A percentile compares a stretch with the other conserved stretches of the same genome.
phyloP scores from a whole-genome alignment of 805 yeast species.

The Kodamaea kaohsiungensis region DNA sequence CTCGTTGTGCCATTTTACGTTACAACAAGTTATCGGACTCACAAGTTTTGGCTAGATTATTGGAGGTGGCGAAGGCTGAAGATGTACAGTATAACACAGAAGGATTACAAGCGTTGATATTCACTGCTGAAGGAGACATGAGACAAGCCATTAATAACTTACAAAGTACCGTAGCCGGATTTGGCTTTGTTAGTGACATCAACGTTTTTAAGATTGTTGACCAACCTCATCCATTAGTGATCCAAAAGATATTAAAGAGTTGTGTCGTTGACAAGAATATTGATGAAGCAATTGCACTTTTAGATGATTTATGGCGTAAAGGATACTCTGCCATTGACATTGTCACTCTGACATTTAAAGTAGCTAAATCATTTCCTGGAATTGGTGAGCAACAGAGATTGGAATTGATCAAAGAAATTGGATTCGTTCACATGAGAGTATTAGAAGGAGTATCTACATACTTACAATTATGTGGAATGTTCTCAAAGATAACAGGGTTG shows the following conservation, averaged over 20 bases:
- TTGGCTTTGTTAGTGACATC: slow-evolving; percentile 84
- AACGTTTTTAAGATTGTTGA: slow-evolving; percentile 96
- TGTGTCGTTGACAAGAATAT: slow-evolving; percentile 44
- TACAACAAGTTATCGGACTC: slow-evolving; percentile 80
- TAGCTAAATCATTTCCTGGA: slow-evolving; percentile 71
- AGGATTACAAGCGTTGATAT: slow-evolving; percentile 88
- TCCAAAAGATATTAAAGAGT: slow-evolving; percentile 59
- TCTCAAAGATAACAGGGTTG: slow-evolving; percentile 54
- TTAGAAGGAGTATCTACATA: slow-evolving; percentile 91
- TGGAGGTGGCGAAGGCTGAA: slow-evolving; percentile 71
- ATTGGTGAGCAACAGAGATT: slow-evolving; percentile 68
- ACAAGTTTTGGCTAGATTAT: slow-evolving; percentile 75
- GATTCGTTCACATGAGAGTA: slow-evolving; percentile 87
- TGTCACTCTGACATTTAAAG: slow-evolving; percentile 86
- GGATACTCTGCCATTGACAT: slow-evolving; percentile 95
- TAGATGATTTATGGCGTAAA: slow-evolving; percentile 76
- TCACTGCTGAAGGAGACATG: slow-evolving; percentile 98
- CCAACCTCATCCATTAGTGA: slow-evolving; percentile 90
- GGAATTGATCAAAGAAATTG: slow-evolving; percentile 82
- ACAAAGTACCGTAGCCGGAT: slow-evolving; percentile 93
- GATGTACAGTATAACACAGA: slow-evolving; percentile 78
- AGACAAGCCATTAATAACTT: slow-evolving; percentile 94
- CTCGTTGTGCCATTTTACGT: slow-evolving; percentile 92
- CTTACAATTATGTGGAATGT: slow-evolving; percentile 80
- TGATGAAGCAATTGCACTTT: slow-evolving; percentile 63